Evolutionary conservation across 805 yeast species (phyloP).

Genomic region (Pichia insulana): DNA sequence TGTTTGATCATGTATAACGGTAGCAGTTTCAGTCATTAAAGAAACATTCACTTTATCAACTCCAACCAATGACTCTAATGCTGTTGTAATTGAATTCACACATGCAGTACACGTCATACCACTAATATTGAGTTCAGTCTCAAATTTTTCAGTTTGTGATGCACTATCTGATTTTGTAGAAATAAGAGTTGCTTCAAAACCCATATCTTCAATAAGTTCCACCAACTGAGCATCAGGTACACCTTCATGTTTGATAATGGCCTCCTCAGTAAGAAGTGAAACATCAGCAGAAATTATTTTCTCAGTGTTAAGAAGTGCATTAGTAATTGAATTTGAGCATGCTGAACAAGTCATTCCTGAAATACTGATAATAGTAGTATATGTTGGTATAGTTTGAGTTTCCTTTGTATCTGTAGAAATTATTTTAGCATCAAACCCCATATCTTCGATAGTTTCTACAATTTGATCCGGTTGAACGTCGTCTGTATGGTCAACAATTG

Average conservation of each 20-base stretch:
- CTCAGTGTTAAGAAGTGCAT: conserved; percentile 10
- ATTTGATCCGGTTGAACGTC: conserved; percentile 18
- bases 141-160: not conserved
- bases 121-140: conserved; percentile 36
- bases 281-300: conserved; percentile 40
- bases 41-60: conserved; percentile 44
- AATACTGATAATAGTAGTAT: conserved; percentile 25
- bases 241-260: conserved; percentile 42
- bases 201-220: conserved; percentile 63
- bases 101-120: conserved; percentile 74
- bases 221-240: conserved; percentile 30
- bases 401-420: not conserved
- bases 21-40: conserved; percentile 61
- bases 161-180: conserved; percentile 1
- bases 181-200: conserved; percentile 39
- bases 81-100: conserved; percentile 43
- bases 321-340: conserved; percentile 62
- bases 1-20: conserved; percentile 37
- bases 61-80: conserved; percentile 32
- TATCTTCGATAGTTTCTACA: conserved; percentile 39
- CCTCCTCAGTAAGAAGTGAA: conserved; percentile 71
- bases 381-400: not conserved
- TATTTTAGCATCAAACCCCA: conserved; percentile 36
- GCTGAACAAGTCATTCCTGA: conserved; percentile 91
- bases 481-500: conserved; percentile 40